These are phyloP conservation scores for Kandelia obovata DNA, from an alignment of 345 rosid genomes.

Conservation along the genomic window DNA sequence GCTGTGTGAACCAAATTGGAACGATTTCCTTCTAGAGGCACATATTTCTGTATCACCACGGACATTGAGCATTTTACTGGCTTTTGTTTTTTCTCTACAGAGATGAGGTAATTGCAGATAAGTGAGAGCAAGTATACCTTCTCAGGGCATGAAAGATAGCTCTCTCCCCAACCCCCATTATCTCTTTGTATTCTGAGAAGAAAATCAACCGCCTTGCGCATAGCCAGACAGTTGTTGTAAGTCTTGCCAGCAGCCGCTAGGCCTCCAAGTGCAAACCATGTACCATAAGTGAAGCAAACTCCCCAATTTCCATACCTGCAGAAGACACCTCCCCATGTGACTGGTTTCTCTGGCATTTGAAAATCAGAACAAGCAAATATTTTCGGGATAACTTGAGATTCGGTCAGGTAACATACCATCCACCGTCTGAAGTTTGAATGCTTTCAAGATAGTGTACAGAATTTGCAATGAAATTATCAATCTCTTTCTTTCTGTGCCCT, in stretches of 20 bases:
- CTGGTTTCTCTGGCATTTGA: background rate
- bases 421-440: constrained; percentile 38
- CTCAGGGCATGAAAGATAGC: background rate
- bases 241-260: constrained; percentile 43
- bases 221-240: constrained; percentile 25
- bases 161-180: constrained; percentile 1
- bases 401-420: constrained; percentile 33
- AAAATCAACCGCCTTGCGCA: constrained; percentile 15
- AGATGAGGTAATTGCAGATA: background rate
- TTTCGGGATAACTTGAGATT: background rate
- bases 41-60: constrained; percentile 33
- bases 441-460: constrained; percentile 34
- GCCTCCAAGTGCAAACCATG: constrained; percentile 51
- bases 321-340: background rate
- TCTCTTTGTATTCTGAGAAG: constrained; percentile 6
- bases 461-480: constrained; percentile 27
- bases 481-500: constrained; percentile 39
- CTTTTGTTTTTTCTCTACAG: background rate
- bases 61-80: background rate
- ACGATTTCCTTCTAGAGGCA: constrained; percentile 38
- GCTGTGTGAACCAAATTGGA: constrained; percentile 56
- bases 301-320: constrained; percentile 47
- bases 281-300: constrained; percentile 40
- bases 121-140: background rate
- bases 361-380: background rate